Base-by-base conservation (phyloP, 176 grass and related monocot genomes). In the Rhipidocladum racemiflorum region DNA sequence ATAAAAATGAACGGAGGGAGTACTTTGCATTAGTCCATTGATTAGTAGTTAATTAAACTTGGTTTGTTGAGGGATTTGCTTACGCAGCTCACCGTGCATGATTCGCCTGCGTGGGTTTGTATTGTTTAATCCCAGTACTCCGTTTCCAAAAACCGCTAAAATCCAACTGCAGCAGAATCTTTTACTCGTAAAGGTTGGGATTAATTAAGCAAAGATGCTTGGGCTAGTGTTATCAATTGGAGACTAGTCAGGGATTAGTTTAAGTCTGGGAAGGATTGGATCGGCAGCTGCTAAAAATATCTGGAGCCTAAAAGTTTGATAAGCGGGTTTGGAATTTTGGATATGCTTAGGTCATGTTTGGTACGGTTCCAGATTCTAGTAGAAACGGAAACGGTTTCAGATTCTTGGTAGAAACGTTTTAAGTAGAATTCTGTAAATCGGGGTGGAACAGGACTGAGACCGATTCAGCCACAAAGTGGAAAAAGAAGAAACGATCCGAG, bases 11-110 rank as follows among this genome's bases (percentile, higher is more conserved):
- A n/a, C n/a, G n/a, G n/a, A n/a, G n/a, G n/a, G n/a, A n/a, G n/a
- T 68, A 17, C 68, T 70, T 38, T 85, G 81, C 54, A 75, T 69
- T 74, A 65, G 71, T 68, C 25, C 62, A 49, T 32, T 42, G 35
- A 5, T 68, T 75, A 61, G 54, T 14, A 54, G 42, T 69, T 69
- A 16, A 11, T 86, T 56, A 80, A 40, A 21, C 51, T 62, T 69
- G 0, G 49, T 66, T 27, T 74, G 24, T 65, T 46, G 24, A 21
- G 59, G 12, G 13, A 53, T 69, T 68, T 84, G 75, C 50, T 17
- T 61, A 51, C 36, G 44, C 49, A 29, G 4, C 56, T 86, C 24
- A 62, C 50, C 42, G 0, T 54, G 63, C 25, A 15, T 74, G 87
- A 75, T 53, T 36, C 9, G 30, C 25, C 12, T 67, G 36, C 76